Percentiles rank a stretch among this genome's conserved stretches.
Evolutionary conservation across 495 filamentous ascomycete species (phyloP).

Genomic region (Xylaria curta): DNA sequence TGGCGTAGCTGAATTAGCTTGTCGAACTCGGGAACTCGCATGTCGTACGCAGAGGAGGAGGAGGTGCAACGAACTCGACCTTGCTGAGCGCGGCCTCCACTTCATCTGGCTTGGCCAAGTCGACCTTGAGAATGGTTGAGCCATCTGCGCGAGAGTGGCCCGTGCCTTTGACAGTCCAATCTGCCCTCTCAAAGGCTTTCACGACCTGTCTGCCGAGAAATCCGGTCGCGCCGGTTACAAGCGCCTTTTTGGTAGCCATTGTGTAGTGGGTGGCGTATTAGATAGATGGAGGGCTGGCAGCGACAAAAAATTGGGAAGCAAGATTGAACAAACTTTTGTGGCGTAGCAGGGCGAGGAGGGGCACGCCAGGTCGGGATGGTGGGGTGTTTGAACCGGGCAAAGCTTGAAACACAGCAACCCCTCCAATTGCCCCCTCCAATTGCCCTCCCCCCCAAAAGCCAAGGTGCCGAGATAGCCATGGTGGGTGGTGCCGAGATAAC

Average conservation of each 20-base stretch:
- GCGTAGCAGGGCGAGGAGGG: conserved; percentile 13
- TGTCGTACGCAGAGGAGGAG: not conserved
- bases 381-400: not conserved
- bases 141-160: conserved; percentile 75
- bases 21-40: not conserved
- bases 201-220: conserved; percentile 82
- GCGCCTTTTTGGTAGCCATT: conserved; percentile 58
- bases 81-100: conserved; percentile 68
- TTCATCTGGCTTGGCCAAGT: conserved; percentile 67
- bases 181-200: conserved; percentile 70
- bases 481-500: too few species aligned
- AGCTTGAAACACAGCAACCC: too few species aligned
- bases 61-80: conserved; percentile 58
- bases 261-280: not conserved
- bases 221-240: conserved; percentile 87
- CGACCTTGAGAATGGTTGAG: conserved; percentile 74
- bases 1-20: conserved; percentile 42
- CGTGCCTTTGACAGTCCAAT: conserved; percentile 83
- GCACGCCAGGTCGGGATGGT: not conserved
- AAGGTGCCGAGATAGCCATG: not conserved
- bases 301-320: not conserved
- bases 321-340: conserved; percentile 2
- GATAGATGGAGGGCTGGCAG: not conserved
- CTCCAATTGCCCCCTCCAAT: too few species aligned
- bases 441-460: too few species aligned